Conservation (phyloP, 805 yeast species). For the Danielia reshetovae region DNA sequence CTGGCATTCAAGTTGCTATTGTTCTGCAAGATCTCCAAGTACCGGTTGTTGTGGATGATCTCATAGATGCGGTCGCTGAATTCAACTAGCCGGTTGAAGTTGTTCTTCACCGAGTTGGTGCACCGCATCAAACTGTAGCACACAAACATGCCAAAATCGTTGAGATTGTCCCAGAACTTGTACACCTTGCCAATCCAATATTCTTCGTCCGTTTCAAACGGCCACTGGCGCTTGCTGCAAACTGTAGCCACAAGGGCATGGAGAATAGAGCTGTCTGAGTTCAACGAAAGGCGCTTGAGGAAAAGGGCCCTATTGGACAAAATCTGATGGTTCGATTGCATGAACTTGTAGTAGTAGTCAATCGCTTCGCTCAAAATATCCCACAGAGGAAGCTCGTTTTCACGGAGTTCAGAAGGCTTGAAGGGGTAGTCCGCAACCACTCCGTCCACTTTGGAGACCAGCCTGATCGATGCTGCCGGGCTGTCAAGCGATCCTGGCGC, state of each 20-base stretch:
- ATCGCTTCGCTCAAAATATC: slow-evolving; percentile 15
- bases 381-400: slow-evolving; percentile 24
- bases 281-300: slow-evolving; percentile 18
- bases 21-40: slow-evolving; percentile 13
- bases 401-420: slow-evolving; percentile 12
- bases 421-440: background rate
- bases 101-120: slow-evolving; percentile 9
- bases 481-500: no score
- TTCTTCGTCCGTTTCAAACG: slow-evolving; percentile 13
- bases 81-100: slow-evolving; percentile 10
- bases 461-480: background rate
- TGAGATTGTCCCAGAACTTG: slow-evolving; percentile 23
- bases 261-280: slow-evolving; percentile 19
- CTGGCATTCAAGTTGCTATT: slow-evolving; percentile 7
- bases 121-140: slow-evolving; percentile 18
- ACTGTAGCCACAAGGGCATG: slow-evolving; percentile 25
- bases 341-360: slow-evolving; percentile 20
- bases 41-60: slow-evolving; percentile 16
- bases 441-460: background rate
- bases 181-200: slow-evolving; percentile 20
- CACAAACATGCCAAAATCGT: slow-evolving; percentile 24
- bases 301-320: slow-evolving; percentile 19
- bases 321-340: slow-evolving; percentile 20
- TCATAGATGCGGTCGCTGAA: slow-evolving; percentile 17
- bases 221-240: slow-evolving; percentile 8